Evolutionary conservation across 2,329 filamentous ascomycete genomes (phyloP).

Genomic region (Botrytis paeoniae): DNA sequence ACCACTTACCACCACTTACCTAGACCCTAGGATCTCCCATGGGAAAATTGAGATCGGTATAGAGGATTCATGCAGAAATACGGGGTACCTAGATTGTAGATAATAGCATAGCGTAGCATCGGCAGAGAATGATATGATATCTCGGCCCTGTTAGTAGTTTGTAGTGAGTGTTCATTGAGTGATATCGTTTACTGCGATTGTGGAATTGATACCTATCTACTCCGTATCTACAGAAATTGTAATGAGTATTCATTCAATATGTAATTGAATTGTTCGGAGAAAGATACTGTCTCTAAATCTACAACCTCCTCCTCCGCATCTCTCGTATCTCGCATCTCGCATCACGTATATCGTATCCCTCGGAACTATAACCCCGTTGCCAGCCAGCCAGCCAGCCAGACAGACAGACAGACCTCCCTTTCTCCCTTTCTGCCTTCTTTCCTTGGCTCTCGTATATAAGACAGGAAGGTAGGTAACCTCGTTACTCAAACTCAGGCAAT

Average conservation of each 20-base stretch:
- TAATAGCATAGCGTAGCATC: no score
- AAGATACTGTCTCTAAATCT: not conserved
- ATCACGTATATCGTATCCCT: not conserved
- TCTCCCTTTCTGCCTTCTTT: not conserved
- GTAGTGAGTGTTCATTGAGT: not conserved
- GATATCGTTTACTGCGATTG: no score
- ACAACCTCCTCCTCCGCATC: not conserved
- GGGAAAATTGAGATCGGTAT: no score
- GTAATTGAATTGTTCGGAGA: not conserved
- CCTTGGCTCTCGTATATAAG: not conserved
- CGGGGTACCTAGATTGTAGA: no score
- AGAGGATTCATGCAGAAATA: no score
- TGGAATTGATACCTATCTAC: no score
- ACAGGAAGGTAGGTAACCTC: not conserved
- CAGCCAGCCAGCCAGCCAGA: fast-evolving
- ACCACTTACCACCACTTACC: no score
- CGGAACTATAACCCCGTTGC: not conserved
- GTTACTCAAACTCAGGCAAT: no score
- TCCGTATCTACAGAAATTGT: no score
- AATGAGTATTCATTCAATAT: no score
- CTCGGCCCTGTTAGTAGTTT: not conserved
- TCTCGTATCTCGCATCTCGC: not conserved
- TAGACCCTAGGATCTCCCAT: no score
- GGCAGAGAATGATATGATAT: no score
- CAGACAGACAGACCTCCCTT: not conserved